Evolutionary conservation across 1,284 basidiomycete species (phyloP).

Genomic region (Apiotrichum sp.): DNA sequence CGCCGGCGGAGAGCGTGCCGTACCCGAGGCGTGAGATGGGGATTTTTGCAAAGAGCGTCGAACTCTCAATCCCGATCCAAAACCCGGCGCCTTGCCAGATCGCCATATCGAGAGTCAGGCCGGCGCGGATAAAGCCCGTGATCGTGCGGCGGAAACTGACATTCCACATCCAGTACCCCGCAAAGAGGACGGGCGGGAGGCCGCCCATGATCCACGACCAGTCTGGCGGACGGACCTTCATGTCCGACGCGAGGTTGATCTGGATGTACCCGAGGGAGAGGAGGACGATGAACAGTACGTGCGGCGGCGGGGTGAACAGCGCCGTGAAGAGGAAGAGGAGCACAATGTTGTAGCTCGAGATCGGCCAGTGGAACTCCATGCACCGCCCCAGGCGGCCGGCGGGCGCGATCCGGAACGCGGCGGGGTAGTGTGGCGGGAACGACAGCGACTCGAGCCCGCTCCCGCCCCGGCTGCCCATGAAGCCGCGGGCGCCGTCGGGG

Average conservation of each 20-base stretch:
- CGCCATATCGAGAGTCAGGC: conserved; percentile 30
- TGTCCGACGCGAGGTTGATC: conserved; percentile 30
- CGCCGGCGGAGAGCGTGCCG: conserved; percentile 25
- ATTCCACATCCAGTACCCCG: conserved; percentile 37
- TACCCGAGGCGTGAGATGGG: conserved; percentile 38
- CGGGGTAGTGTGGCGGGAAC: conserved; percentile 32
- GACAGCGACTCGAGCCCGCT: conserved; percentile 22
- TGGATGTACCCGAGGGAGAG: conserved; percentile 35
- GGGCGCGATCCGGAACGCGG: conserved; percentile 23
- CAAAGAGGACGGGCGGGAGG: conserved; percentile 25
- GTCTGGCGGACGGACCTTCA: conserved; percentile 25
- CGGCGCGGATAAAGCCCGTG: conserved; percentile 20
- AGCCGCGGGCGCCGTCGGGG: conserved; percentile 15
- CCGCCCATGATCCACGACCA: conserved; percentile 31
- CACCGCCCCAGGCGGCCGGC: conserved; percentile 13
- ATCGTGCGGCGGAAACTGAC: conserved; percentile 30
- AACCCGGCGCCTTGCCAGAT: conserved; percentile 41
- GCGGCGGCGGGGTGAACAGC: conserved; percentile 27
- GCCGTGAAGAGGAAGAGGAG: conserved; percentile 30
- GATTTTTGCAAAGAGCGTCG: conserved; percentile 34
- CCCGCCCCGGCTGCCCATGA: conserved; percentile 12
- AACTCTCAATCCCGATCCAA: conserved; percentile 42
- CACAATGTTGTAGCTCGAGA: conserved; percentile 33
- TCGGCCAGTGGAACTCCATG: conserved; percentile 35
- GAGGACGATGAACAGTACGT: conserved; percentile 24